Evolutionary conservation across 768 basidiomycete genomes (phyloP), one percentile per base, ranked within the genome.

Genomic region (Boletus rex-veris): DNA sequence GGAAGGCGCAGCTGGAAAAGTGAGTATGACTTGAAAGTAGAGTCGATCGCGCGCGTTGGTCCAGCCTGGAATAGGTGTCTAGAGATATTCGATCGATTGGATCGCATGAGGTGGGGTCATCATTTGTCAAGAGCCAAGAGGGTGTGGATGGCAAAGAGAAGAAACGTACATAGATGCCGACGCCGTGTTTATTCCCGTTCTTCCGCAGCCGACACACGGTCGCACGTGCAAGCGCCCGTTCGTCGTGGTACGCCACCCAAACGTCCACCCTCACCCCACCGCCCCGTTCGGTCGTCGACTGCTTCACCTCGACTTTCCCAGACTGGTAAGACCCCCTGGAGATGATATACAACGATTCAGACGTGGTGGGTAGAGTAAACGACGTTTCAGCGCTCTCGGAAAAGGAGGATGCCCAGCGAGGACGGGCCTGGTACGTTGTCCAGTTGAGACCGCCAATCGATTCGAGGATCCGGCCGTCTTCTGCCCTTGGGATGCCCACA

Each of bases 131-230:
- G 45, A 28, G 4, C n/a, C 15, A 26, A 30, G 45, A 12, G 21
- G 21, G 21, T 21, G 21, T 3, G 21, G 21, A 21, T 21, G 21
- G 2, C 2, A 21, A 21, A 21, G 21, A 24, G 21, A 24, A 24
- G 21, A 4, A 24, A 16, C 45, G 26, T 49, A 74, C 77, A 39
- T 67, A 76, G 50, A 77, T 67, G 0, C 75, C 75, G 14, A 76
- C 58, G 18, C 74, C 75, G 36, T 70, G 53, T 37, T 64, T 54
- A 9, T 64, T 58, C 21, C 62, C 64, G 7, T 48, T 51, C 33
- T 60, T 66, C 35, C 56, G 55, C 2, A 77, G 60, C n/a, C 46
- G 54, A 50, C 73, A 75, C 15, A 75, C 59, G 5, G 64, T 57
- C 18, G 68, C 67, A n/a, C 60, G 58, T 6, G 63, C 58, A 3